phyloP scores from a whole-genome alignment of 2,329 filamentous ascomycete genomes.

The Fragosphaeria purpurea region DNA sequence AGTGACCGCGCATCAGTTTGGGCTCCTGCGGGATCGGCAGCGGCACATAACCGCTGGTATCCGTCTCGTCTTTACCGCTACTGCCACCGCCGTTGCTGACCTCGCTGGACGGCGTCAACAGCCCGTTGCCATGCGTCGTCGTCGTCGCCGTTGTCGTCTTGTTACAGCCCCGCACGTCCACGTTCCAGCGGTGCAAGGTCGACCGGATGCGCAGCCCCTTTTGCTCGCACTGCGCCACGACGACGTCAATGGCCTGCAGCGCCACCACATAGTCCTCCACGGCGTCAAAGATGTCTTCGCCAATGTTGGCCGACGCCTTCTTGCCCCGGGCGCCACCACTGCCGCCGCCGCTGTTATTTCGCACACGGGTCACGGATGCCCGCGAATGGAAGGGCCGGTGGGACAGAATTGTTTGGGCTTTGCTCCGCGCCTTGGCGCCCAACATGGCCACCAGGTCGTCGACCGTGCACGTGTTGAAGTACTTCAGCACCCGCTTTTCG shows the following conservation, averaged over 20 bases:
- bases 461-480: slow-evolving; percentile 70
- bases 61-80: neutral
- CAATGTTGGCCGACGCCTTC: slow-evolving; percentile 38
- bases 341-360: slow-evolving; percentile 30
- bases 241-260: slow-evolving; percentile 72
- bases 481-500: slow-evolving; percentile 52
- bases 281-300: slow-evolving; percentile 40
- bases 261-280: slow-evolving; percentile 65
- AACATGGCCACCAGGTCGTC: slow-evolving; percentile 68
- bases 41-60: slow-evolving; percentile 19
- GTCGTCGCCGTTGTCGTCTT: slow-evolving; percentile 15
- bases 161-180: slow-evolving; percentile 35
- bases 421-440: slow-evolving; percentile 60
- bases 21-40: slow-evolving; percentile 55
- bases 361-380: slow-evolving; percentile 55
- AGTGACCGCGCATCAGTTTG: slow-evolving; percentile 61
- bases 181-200: slow-evolving; percentile 37
- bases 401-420: slow-evolving; percentile 59
- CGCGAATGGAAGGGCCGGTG: slow-evolving; percentile 65
- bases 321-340: slow-evolving; percentile 21
- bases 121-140: neutral
- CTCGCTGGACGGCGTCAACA: slow-evolving; percentile 30
- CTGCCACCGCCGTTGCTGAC: slow-evolving; percentile 9
- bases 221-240: slow-evolving; percentile 66
- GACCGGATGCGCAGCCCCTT: slow-evolving; percentile 50